Percentiles rank a stretch among this genome's conserved stretches.
Evolutionary conservation across 2,329 filamentous ascomycete genomes (phyloP).

Genomic region (Hyphodiscus sp.): DNA sequence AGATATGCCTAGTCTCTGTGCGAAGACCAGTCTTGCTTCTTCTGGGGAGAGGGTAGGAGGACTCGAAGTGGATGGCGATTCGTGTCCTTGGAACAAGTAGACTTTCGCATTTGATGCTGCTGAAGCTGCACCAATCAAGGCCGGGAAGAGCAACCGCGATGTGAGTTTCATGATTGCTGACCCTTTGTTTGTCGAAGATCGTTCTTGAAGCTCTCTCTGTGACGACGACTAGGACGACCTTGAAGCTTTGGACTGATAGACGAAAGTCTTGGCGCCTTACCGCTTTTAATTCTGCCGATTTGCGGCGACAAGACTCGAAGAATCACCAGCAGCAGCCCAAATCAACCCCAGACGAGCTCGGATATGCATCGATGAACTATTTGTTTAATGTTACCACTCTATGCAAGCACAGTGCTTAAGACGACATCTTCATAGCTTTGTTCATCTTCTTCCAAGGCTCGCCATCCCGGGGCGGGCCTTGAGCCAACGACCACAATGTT

Average conservation of each 20-base stretch:
- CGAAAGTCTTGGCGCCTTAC: not conserved
- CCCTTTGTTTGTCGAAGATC: conserved; percentile 5
- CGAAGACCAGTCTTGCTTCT: conserved; percentile 48
- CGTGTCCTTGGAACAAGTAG: conserved; percentile 39
- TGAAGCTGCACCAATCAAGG: conserved; percentile 31
- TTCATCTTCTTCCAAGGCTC: conserved; percentile 13
- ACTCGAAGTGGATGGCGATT: conserved; percentile 35
- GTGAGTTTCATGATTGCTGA: conserved; percentile 35
- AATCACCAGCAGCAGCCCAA: not conserved
- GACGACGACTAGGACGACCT: too few relatives aligned
- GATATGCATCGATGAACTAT: not conserved
- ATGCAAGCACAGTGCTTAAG: not conserved
- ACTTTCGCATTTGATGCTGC: conserved; percentile 40
- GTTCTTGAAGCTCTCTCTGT: conserved; percentile 12
- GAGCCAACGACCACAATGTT: conserved; percentile 20
- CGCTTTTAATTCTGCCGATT: conserved; percentile 4
- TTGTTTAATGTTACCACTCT: not conserved
- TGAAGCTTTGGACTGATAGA: not conserved
- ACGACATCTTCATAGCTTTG: not conserved
- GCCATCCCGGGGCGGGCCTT: conserved; percentile 26
- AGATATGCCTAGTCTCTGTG: conserved; percentile 46
- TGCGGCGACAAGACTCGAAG: not conserved
- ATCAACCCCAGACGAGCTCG: not conserved
- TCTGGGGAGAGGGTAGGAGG: conserved; percentile 41
- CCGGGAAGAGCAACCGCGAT: conserved; percentile 33